Percentiles rank a stretch among this genome's conserved stretches.
Conservation (phyloP, 1,284 basidiomycete species). For the Coniferiporia sulphurascens region DNA sequence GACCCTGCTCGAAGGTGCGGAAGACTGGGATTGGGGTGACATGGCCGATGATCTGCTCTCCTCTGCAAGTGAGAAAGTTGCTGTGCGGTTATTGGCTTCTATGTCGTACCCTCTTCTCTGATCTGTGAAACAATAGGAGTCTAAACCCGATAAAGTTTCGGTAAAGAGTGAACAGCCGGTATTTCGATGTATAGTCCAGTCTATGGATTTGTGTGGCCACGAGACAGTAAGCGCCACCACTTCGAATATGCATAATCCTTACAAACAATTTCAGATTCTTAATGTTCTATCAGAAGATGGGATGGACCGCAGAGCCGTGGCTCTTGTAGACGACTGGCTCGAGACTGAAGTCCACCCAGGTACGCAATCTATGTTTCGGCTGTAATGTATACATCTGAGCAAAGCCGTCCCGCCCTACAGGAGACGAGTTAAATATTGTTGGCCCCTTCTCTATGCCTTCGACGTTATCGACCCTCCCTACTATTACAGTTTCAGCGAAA, state of each 20-base stretch:
- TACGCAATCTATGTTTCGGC: conserved; percentile 27
- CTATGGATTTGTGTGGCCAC: not conserved
- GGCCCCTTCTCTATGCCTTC: conserved; percentile 42
- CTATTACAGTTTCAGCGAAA: conserved; percentile 52
- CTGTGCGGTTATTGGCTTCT: not conserved
- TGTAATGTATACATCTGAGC: not conserved
- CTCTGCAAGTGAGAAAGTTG: not conserved
- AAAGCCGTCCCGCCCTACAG: conserved; percentile 32
- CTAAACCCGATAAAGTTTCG: not conserved
- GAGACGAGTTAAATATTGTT: conserved; percentile 76
- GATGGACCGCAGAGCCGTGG: conserved; percentile 40
- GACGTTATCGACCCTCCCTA: conserved; percentile 24
- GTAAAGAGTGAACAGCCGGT: not conserved
- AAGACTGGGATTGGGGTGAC: conserved; percentile 52
- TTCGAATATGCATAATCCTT: conserved; percentile 9
- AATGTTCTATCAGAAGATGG: conserved; percentile 38
- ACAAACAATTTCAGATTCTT: conserved; percentile 35
- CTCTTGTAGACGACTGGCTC: conserved; percentile 65
- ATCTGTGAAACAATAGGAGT: not conserved
- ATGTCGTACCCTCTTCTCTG: not conserved
- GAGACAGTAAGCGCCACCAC: conserved; percentile 16
- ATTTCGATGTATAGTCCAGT: conserved; percentile 8
- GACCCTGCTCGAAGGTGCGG: conserved; percentile 47
- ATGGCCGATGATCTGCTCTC: conserved; percentile 29
- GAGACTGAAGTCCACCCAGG: conserved; percentile 51